A percentile compares a stretch with the other conserved stretches of the same genome.
Conservation (phyloP, 805 yeast species). For the Spathaspora passalidarum region DNA sequence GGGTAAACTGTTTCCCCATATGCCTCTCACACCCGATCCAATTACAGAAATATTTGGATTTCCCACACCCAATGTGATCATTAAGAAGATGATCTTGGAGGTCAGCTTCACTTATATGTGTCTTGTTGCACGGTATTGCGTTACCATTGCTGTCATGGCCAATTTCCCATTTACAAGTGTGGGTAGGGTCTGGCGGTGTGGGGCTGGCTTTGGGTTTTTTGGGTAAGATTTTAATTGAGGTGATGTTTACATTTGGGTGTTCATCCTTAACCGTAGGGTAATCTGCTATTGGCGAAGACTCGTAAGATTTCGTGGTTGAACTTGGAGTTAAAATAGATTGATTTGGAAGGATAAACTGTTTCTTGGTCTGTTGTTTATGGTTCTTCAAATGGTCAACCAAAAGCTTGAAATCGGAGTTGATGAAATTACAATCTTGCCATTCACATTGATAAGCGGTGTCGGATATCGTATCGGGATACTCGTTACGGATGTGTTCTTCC, state of each 20-base stretch:
- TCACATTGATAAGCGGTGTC: slow-evolving; percentile 49
- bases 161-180: slow-evolving; percentile 45
- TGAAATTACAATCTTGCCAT: slow-evolving; percentile 71
- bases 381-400: slow-evolving; percentile 52
- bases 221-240: slow-evolving; percentile 32
- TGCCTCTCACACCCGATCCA: slow-evolving; percentile 79
- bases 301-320: slow-evolving; percentile 7
- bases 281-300: slow-evolving; percentile 9
- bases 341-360: not conserved
- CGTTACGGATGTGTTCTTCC: slow-evolving; percentile 45
- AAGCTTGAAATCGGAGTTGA: slow-evolving; percentile 48
- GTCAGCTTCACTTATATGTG: slow-evolving; percentile 53
- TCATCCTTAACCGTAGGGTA: not conserved
- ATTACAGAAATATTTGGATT: slow-evolving; percentile 62
- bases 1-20: slow-evolving; percentile 59
- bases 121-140: slow-evolving; percentile 45
- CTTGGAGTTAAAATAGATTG: slow-evolving; percentile 11
- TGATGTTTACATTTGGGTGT: slow-evolving; percentile 23
- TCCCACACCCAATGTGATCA: slow-evolving; percentile 72
- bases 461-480: slow-evolving; percentile 2
- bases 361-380: slow-evolving; percentile 19
- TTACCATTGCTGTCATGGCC: slow-evolving; percentile 26
- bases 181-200: slow-evolving; percentile 24
- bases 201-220: slow-evolving; percentile 12
- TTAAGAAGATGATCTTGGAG: slow-evolving; percentile 69